Base-by-base conservation (phyloP, 805 yeast genomes). In the Wickerhamiella azyma region DNA sequence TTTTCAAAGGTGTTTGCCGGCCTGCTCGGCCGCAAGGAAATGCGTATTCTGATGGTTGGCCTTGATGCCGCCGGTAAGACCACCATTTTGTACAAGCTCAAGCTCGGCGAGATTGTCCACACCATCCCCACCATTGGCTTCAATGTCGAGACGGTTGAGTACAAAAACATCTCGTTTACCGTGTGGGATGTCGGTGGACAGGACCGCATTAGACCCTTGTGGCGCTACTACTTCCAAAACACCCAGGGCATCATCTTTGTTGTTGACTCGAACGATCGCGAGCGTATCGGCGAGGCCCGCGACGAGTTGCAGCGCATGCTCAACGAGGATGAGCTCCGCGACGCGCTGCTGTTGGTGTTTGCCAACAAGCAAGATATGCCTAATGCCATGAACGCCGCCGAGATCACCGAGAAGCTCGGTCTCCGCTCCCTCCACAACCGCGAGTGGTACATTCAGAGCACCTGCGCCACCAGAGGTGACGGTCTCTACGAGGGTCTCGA, bases 151-250 rank as follows among this genome's bases (percentile, higher is more conserved):
- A 86, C 96, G 52, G 95, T 86, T 61, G 95, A 86, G 74, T 85
- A 86, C 76, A 86, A 86, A 74, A 86, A 86, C 79, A 85, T 86
- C 68, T 81, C 94, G 38, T 86, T 86, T 72, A 85, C 95, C 50
- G 96, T 86, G 54, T 86, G 96, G 97, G 97, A 89, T 77, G 96
- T 88, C 59, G 97, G 97, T 82, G 97, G 97, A 77, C 97, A 89
- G 75, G 96, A 86, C 70, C 88, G 88, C 72, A 89, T 89, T 64
- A 84, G 97, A 73, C 96, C 97, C 50, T 74, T 89, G 68, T 89
- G 97, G 97, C 83, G 96, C 78, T 94, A 89, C 71, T 89, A 89
- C 69, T 89, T 79, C 84, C 95, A 89, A 72, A 89, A 89, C 77
- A 86, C 96, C 52, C 96, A 89, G 70, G 96, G 96, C 74, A 85